Evolutionary conservation across 2,329 filamentous ascomycete species (phyloP), one percentile per base, ranked within the genome.

Genomic region (Endothia cerciana): DNA sequence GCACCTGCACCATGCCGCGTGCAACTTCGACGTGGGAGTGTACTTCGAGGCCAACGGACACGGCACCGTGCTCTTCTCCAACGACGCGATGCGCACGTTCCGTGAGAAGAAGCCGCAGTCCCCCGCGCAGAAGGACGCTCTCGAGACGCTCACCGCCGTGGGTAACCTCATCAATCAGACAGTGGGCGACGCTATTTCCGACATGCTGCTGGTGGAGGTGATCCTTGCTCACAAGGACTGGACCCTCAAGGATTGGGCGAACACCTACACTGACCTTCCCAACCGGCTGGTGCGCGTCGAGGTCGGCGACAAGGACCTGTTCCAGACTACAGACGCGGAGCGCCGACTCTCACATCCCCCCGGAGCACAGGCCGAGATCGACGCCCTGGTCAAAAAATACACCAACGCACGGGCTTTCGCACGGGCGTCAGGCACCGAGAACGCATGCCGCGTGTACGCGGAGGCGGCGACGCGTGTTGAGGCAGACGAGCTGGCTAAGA

Each of bases 41-140:
- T 99, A 99, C 82, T 99, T 99, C 74, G 95, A 99, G 82, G 95
- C 95, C 70, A 99, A 99, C 76, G 95, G 95, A 38, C 95, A 99
- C 78, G 95, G 95, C 70, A 99, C 95, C 11, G 91, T 98, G 43
- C 89, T 98, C 63, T 99, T 99, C 84, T 97, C 92, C 0, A 87
- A 91, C 65, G 89, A 92, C 67, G 94, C 94, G 4, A 82, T 94
- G 57, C 89, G 90, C 72, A 85, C 87, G 59, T 96, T 99, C 80
- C 85, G 85, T 71, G 90, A 87, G 72, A 90, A 91, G 68, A 86
- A 93, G 75, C 94, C 95, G 6, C 90, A 96, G 77, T 97, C 93
- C 0, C 94, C 95, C 0, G 94, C 92, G 7, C 94, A 98, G 78
- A 91, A 94, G 76, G 91, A 93, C 72, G 92, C 94, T 1, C 86